Base-by-base conservation (phyloP, 257 asterid species). In the Schizonepeta tenuifolia region DNA sequence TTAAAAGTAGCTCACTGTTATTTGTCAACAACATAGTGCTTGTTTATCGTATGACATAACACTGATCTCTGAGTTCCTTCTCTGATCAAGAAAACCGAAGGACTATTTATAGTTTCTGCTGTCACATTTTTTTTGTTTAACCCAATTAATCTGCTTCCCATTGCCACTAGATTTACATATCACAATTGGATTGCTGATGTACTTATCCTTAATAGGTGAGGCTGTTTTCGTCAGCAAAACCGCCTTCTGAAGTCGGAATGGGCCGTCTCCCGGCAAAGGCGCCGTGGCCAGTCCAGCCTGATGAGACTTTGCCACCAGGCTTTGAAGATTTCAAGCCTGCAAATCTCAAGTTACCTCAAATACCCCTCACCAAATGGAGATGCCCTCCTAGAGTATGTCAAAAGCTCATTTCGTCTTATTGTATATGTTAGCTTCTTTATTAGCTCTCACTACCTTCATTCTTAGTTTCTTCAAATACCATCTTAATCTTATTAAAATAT, bases 361-460 rank as follows among this genome's bases (percentile, higher is more conserved):
- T 41, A 41, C 3, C 69, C 22, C 12, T 18, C 3, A 6, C 8
- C 6, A 64, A 24, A 22, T 44, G 70, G 70, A 65, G 57, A 65
- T 65, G 70, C 43, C 70, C 57, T 24, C 43, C 70, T 3, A 65
- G 70, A 44, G 70, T 65, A 46, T 24, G 70, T 44, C 2, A 2
- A 60, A 24, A 9, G 2, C 33, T 57, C 41, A 57, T 12, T 55
- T 55, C 63, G 12, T 24, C 18, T 26, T 35, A 9, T 20, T 53
- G 13, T 53, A 2, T 9, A 2, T 53, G 2, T 7, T 50, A 7
- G 17, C 22, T 15, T 49, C 8, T 49, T 18, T 22, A 15, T 49
- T 49, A 11, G 15, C 15, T 41, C 15, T 31, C 36, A 31, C 7
- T 31, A 31, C 36, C 36, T 31, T 31, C 36, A 0, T 31, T 31